phyloP scores from a whole-genome alignment of 768 basidiomycete species.

The Mycena crocata region DNA sequence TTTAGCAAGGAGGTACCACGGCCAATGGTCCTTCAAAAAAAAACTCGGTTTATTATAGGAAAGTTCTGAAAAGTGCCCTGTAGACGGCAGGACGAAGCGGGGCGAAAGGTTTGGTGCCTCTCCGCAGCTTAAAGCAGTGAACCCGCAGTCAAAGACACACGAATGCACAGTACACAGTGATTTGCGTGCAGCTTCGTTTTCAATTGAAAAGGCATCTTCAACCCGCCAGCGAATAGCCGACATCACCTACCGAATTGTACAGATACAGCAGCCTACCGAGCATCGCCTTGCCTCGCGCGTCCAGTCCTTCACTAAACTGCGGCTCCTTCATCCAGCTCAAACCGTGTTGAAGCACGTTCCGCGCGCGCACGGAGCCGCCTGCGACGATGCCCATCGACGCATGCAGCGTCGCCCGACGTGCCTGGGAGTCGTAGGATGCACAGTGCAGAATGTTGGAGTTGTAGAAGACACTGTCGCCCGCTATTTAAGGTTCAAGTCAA shows the following conservation, averaged over 20 bases:
- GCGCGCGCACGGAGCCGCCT: slow-evolving; percentile 71
- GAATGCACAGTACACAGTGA: no score
- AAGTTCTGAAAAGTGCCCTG: no score
- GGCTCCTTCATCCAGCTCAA: slow-evolving; percentile 75
- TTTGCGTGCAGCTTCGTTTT: no score
- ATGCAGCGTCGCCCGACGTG: slow-evolving; percentile 74
- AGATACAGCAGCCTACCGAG: slow-evolving; percentile 67
- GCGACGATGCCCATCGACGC: slow-evolving; percentile 72
- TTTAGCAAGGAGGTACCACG: no score
- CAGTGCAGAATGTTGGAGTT: slow-evolving; percentile 85
- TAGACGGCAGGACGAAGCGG: no score
- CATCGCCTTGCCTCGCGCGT: slow-evolving; percentile 63
- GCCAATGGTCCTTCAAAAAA: no score
- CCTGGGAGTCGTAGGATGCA: slow-evolving; percentile 65
- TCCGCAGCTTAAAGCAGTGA: no score
- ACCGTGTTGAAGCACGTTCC: slow-evolving; percentile 83
- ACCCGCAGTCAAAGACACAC: no score
- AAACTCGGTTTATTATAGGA: no score
- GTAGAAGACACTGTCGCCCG: slow-evolving; percentile 84
- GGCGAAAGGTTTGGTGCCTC: no score
- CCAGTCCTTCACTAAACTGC: slow-evolving; percentile 58
- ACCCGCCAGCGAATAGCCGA: slow-evolving; percentile 65
- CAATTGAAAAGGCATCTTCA: no score
- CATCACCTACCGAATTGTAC: slow-evolving; percentile 55
- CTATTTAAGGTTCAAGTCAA: slow-evolving; percentile 48